Percentiles rank a stretch among this genome's conserved stretches.
Conservation (phyloP, 164 flowering plant genomes). For the Pachysandra terminalis region DNA sequence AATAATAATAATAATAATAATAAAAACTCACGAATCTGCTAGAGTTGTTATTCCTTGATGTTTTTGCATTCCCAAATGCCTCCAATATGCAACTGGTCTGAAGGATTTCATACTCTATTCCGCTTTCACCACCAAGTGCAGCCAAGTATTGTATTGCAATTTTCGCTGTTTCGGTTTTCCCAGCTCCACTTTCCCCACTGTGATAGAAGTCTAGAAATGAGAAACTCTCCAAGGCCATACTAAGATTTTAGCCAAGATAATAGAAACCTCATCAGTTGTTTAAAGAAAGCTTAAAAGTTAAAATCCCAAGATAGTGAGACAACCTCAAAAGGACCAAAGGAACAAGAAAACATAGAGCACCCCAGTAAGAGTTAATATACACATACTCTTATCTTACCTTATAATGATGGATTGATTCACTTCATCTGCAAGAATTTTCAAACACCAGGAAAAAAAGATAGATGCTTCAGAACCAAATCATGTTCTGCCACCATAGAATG, state of each 20-base stretch:
- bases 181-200: slow-evolving; percentile 97
- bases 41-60: slow-evolving; percentile 79
- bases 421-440: slow-evolving; percentile 53
- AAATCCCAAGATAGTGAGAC: not conserved
- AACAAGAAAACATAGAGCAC: not conserved
- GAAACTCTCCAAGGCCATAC: not conserved
- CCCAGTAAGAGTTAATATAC: not conserved
- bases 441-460: not conserved
- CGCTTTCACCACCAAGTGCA: slow-evolving; percentile 61
- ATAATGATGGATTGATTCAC: slow-evolving; percentile 78
- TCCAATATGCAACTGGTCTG: slow-evolving; percentile 67
- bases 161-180: slow-evolving; percentile 89
- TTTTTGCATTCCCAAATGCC: slow-evolving; percentile 99
- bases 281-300: not conserved
- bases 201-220: not conserved
- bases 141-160: slow-evolving; percentile 74
- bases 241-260: not conserved
- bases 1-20: slow-evolving; percentile 17
- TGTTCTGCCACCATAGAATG: not conserved
- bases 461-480: slow-evolving; percentile 1
- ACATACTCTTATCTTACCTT: slow-evolving; percentile 43
- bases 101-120: slow-evolving; percentile 52
- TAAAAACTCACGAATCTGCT: slow-evolving; percentile 60
- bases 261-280: not conserved
- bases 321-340: not conserved